These are phyloP conservation scores for Musa beccarii DNA, from an alignment of 176 grass and related monocot species.

Conservation along the genomic window DNA sequence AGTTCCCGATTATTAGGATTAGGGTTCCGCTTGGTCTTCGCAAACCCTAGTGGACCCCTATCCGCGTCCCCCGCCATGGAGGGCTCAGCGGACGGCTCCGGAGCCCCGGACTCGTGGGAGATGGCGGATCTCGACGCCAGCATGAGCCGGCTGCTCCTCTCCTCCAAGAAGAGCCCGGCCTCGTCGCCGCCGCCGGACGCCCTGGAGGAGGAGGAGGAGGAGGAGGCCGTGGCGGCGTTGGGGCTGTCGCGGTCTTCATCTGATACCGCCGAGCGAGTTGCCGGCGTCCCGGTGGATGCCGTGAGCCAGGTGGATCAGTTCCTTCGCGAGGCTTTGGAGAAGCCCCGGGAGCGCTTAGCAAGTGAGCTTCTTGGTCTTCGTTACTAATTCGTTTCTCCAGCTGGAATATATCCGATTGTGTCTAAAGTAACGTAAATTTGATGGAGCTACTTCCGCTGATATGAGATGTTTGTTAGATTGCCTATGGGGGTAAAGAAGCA, in stretches of 20 bases:
- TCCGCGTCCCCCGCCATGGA: constrained; percentile 16
- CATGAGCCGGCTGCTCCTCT: constrained; percentile 59
- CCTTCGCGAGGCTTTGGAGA: constrained; percentile 86
- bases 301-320: constrained; percentile 76
- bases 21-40: not conserved
- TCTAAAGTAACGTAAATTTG: too few species aligned
- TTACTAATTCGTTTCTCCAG: not conserved
- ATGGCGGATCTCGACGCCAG: constrained; percentile 71
- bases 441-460: too few species aligned
- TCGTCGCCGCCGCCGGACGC: not conserved
- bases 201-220: not conserved
- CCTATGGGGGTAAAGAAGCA: too few species aligned
- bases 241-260: not conserved
- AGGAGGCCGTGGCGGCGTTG: too few species aligned
- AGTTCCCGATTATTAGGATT: constrained; percentile 4
- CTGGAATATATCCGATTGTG: too few species aligned
- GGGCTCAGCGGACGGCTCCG: constrained; percentile 5
- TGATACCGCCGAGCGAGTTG: constrained; percentile 32
- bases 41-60: constrained; percentile 19
- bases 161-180: constrained; percentile 25
- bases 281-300: constrained; percentile 25
- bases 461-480: too few species aligned
- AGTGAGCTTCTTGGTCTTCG: constrained; percentile 25
- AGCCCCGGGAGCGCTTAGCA: constrained; percentile 76
- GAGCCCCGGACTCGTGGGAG: constrained; percentile 84